Base-by-base conservation (phyloP, 2,329 filamentous ascomycete species). In the Neoscytalidium dimidiatum region DNA sequence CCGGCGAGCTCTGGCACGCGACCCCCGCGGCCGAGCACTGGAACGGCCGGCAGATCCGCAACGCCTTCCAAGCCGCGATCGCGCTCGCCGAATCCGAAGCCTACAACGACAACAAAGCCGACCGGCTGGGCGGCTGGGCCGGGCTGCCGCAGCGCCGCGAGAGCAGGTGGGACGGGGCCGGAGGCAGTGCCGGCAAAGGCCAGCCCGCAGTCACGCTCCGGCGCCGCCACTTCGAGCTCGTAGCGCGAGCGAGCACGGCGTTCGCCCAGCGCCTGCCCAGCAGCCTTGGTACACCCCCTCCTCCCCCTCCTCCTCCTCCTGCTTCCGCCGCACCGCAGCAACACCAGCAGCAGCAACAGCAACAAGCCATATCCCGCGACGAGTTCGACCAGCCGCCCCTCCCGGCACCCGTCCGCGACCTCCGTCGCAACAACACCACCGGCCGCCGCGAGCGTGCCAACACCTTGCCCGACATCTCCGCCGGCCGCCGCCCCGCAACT, bases 21-120 rank as follows among this genome's bases (percentile, higher is more conserved):
- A 60, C 13, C 17, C 21, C 8, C 21, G 21, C 33, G 21, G n/a
- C 21, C 46, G 62, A n/a, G n/a, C n/a, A n/a, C 11, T 69, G 67
- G 68, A 69, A 69, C 49, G 68, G 67, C 2, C 62, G 68, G 17
- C 69, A 70, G 21, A 70, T 70, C 41, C 52, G 67, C 2, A 70
- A 70, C 31, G 67, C 69, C 17, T 70, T 66, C 58, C 69, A 71
- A 26, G 69, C 67, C 4, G 68, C 69, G 2, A 21, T 68, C 5
- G 66, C 68, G 5, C 57, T 71, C 5, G 69, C 69, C 3, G 53
- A 67, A 19, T 66, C 33, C 43, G 67, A 68, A 17, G 57, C 62
- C 1, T 51, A 58, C 14, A 26, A 41, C 31, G 51, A 52, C 29
- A 49, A 14, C 17, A 13, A 49, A 19, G 5, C 31, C 31, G 11